Percentiles rank a stretch among this genome's conserved stretches.
Conservation (phyloP, 768 basidiomycete genomes). For the Kondoa subrosea region DNA sequence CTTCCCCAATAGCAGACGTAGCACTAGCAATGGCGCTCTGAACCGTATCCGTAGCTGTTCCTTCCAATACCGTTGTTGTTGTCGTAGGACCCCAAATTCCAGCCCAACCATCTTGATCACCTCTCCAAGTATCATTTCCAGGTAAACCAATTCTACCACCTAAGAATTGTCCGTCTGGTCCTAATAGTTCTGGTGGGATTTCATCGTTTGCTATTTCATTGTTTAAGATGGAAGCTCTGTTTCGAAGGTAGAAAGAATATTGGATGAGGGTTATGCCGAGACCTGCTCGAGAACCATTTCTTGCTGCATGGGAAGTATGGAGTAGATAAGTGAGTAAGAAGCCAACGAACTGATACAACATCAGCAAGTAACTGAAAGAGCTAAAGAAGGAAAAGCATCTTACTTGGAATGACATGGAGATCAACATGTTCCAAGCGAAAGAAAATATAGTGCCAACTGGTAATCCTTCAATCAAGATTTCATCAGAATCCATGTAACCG, state of each 20-base stretch:
- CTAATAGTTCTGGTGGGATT: conserved; percentile 20
- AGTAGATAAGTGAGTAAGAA: conserved; percentile 72
- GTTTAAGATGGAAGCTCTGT: conserved; percentile 17
- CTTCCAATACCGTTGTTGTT: not conserved
- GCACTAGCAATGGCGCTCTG: not conserved
- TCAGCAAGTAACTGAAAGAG: conserved; percentile 20
- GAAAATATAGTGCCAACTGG: conserved; percentile 70
- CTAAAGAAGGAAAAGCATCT: conserved; percentile 60
- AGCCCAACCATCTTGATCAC: conserved; percentile 17
- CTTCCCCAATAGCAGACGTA: conserved; percentile 11
- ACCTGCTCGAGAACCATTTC: conserved; percentile 81
- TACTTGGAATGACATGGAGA: conserved; percentile 94
- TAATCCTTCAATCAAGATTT: conserved; percentile 83
- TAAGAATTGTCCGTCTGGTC: conserved; percentile 10
- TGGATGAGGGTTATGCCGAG: conserved; percentile 92
- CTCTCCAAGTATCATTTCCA: not conserved
- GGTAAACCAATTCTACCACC: not conserved
- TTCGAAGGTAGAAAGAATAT: conserved; percentile 41
- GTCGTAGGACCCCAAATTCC: conserved; percentile 9
- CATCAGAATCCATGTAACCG: conserved; percentile 37
- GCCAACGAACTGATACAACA: conserved; percentile 18
- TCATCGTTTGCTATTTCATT: not conserved
- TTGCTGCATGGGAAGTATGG: conserved; percentile 72
- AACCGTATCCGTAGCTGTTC: not conserved
- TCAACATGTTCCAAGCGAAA: conserved; percentile 62